Base-by-base conservation (phyloP, 306 rosid species). In the Fagus crenata region DNA sequence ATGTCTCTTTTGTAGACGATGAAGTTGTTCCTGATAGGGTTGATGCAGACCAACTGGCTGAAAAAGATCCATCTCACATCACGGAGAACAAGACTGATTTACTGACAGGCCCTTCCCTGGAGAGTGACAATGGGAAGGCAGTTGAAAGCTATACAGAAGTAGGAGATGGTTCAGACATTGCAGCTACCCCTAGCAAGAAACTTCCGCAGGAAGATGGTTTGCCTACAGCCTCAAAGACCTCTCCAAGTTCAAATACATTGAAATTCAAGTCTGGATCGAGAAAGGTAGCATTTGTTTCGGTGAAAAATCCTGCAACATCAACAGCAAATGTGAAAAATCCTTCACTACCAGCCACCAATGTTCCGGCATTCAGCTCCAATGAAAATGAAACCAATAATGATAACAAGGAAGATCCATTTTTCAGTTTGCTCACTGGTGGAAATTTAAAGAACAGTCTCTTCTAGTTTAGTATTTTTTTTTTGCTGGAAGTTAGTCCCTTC, bases 231-330 rank as follows among this genome's bases (percentile, higher is more conserved):
- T 64, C 86, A 43, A 49, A 15, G 51, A 67, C 84, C 49, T 77
- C 83, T 61, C 22, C 79, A 40, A 18, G 67, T 61, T 67, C 81
- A 39, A 69, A 69, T 63, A 1, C 80, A 74, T 74, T 63, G 5
- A 81, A 78, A 63, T 80, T n/a, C 40, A 59, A 73, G 74, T 78
- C 88, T 22, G 49, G 77, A 65, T 73, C 84, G 0, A 84, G 80
- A 76, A 89, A 87, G 80, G 91, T 88, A 28, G 97, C 96, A 13
- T 94, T 90, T 82, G 61, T 94, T 70, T 87, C 93, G 0, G 73
- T 92, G 53, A 87, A 85, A 74, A 83, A 80, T 72, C 88, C 88
- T 17, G 46, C 56, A 43, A 7, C 75, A 37, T 55, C 59, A 1
- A 51, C 83, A 2, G 53, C 80, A 32, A 74, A 67, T 76, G 73